Percentiles rank a stretch among this genome's conserved stretches.
These are phyloP conservation scores for Grifola frondosa DNA, from an alignment of 1,284 basidiomycete genomes.

Conservation along the genomic window DNA sequence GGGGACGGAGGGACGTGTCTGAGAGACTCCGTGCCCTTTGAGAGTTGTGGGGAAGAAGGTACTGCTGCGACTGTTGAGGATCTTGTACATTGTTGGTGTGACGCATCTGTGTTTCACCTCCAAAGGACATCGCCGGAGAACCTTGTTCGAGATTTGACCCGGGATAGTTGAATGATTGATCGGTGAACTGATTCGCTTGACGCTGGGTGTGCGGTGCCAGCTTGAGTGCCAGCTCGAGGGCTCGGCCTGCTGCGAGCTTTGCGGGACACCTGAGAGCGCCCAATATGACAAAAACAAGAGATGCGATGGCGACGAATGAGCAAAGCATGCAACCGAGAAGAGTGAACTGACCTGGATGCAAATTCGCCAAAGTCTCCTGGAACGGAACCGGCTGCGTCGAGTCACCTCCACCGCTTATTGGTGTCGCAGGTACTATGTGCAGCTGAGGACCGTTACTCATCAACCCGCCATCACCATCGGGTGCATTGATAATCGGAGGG, in stretches of 20 bases:
- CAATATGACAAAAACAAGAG: constrained; percentile 1
- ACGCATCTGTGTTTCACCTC: constrained; percentile 10
- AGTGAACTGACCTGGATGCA: constrained; percentile 46
- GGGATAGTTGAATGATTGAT: constrained; percentile 29
- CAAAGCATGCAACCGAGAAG: too few species aligned
- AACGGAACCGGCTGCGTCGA: constrained; percentile 48
- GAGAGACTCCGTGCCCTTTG: constrained; percentile 51
- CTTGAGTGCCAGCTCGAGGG: constrained; percentile 24
- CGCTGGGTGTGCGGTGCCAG: constrained; percentile 10
- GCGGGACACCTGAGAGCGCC: constrained; percentile 20
- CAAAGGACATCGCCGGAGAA: constrained; percentile 22
- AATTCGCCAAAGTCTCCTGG: constrained; percentile 39
- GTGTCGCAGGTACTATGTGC: constrained; percentile 80
- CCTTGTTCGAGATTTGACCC: constrained; percentile 19
- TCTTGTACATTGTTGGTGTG: constrained; percentile 17
- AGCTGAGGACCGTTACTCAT: constrained; percentile 54
- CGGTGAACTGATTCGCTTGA: constrained; percentile 32
- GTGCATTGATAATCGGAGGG: constrained; percentile 63
- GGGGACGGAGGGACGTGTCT: constrained; percentile 58
- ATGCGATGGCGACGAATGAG: too few species aligned
- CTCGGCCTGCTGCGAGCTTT: constrained; percentile 11
- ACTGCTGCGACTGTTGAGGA: constrained; percentile 24
- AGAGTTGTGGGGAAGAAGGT: constrained; percentile 35
- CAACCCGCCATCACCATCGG: constrained; percentile 56
- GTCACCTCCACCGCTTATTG: constrained; percentile 60